Base-by-base conservation (phyloP, 768 basidiomycete genomes). In the Agrocybe praecox region DNA sequence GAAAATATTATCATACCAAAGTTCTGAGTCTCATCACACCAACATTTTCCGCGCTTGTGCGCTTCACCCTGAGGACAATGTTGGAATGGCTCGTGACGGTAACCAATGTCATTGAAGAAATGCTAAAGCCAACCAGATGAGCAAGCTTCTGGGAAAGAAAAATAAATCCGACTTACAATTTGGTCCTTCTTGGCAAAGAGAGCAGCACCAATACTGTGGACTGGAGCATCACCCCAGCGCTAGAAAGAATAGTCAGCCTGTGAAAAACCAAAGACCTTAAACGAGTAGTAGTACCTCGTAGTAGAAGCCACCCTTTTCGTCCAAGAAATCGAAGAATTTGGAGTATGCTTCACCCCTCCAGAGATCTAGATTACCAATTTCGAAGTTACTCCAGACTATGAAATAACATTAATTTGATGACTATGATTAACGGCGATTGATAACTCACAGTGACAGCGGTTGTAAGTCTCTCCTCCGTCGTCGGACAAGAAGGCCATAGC, bases 71-170 rank as follows among this genome's bases (percentile, higher is more conserved):
- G 84, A 0, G 89, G 89, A 69, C 96, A 94, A 70, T 94, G 94
- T 70, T 94, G 92, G 84, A 98, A 98, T 11, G 94, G 94, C 63
- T 93, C 88, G 65, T 98, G 95, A 32, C 87, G 82, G 69, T 97
- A 98, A 3, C 88, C 96, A 49, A 98, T 92, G 66, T 98, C 94
- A 61, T 89, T 84, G 80, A 98, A 98, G 77, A 93, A 98, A 71
- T 97, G 92, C 75, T 81, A 46, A 24, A 48, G n/a, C 22, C 36
- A 53, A 9, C 5, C 40, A 7, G 24, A 49, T 52, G 22, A 43
- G 23, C 18, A 15, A 18, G 9, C 19, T n/a, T n/a, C n/a, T 36
- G 50, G 42, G 15, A 59, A 46, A 47, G 9, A 22, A 44, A 42
- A 19, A 48, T 40, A 9, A 10, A 17, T 53, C 15, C 17, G 40